These are phyloP conservation scores for Carex pumila DNA, from an alignment of 176 grass and related monocot genomes.

Conservation along the genomic window DNA sequence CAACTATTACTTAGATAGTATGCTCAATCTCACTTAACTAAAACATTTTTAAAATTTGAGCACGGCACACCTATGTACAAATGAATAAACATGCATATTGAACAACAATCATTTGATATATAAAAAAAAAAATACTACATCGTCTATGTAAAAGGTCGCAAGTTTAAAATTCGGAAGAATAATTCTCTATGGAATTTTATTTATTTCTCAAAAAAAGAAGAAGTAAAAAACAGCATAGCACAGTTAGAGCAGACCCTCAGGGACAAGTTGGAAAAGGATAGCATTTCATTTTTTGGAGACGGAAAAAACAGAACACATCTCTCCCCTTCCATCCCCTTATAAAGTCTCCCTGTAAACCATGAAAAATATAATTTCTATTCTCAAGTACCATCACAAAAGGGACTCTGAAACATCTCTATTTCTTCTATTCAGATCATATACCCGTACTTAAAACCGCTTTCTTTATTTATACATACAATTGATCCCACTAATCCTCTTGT, in stretches of 20 bases:
- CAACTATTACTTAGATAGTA: not conserved
- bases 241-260: not conserved
- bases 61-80: not conserved
- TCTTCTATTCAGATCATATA: not conserved
- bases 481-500: not conserved
- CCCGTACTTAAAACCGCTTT: not conserved
- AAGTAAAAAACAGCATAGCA: no score
- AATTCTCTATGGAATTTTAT: no score
- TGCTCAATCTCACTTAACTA: not conserved
- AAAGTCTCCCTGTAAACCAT: not conserved
- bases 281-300: not conserved
- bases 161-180: no score
- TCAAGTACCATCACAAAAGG: conserved; percentile 9
- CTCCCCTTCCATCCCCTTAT: not conserved
- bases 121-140: no score
- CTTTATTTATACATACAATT: not conserved
- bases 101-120: no score
- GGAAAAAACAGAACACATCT: not conserved
- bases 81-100: not conserved
- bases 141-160: accelerated
- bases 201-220: no score
- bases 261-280: not conserved
- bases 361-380: not conserved
- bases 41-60: not conserved
- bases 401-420: not conserved